Evolutionary conservation across 441 rosid species (phyloP), one percentile per base, ranked within the genome.

Genomic region (Bruguiera hainesii): DNA sequence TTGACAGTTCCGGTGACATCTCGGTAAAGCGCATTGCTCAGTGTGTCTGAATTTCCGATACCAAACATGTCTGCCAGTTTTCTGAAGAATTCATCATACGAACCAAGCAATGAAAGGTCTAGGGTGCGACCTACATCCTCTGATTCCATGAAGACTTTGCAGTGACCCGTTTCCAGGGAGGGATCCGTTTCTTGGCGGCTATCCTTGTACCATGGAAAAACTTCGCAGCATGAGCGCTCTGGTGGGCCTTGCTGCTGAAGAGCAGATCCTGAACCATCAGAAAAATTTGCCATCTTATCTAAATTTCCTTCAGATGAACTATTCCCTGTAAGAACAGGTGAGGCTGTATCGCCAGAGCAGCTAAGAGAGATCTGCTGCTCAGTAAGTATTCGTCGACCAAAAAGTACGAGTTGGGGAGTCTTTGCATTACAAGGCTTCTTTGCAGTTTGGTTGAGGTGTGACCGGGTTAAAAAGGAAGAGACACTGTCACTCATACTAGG

Each of bases 351-450:
- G 23, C 79, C 79, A 26, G 85, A 79, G 73, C 80, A 73, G 73
- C 87, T 75, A 60, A 64, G 87, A 25, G 89, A 81, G 67, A 75
- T 78, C 64, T 89, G 93, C 65, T 87, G 92, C 80, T 92, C 95
- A 0, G 96, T 84, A 59, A 90, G 80, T 74, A 95, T 95, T 3
- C 83, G 83, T 72, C 87, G 86, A 21, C 99, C 99, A n/a, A 95
- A 95, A 77, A 95, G 80, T 20, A 90, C 73, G 56, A 95, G 83
- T 68, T 84, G 93, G 2, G 89, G 88, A 55, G 79, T 76, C 63
- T 85, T 88, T 37, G 67, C 67, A 60, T 83, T 82, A 18, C 78
- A 74, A 51, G 77, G 77, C 35, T 63, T 78, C 75, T 89, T 69
- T 2, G 71, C 71, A 64, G 69, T 60, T 37, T 58, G 71, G 50